Evolutionary conservation across 495 filamentous ascomycete species (phyloP).

Genomic region (Penicillium canariense): DNA sequence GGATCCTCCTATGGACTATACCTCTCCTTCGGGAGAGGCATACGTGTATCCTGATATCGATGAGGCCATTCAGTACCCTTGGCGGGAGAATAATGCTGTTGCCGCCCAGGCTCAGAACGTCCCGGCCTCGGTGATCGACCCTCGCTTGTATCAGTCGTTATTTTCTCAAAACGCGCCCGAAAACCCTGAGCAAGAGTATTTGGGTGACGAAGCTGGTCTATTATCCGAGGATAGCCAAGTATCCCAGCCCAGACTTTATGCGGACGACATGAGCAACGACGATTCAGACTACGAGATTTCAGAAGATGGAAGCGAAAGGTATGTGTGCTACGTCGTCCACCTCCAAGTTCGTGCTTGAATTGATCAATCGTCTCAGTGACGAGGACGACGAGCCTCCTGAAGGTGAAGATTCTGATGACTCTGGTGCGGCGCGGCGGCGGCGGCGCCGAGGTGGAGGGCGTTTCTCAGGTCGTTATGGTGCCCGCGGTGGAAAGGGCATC

Average conservation of each 20-base stretch:
- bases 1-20: constrained; percentile 18
- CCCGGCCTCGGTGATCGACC: constrained; percentile 37
- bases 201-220: constrained; percentile 13
- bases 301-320: constrained; percentile 38
- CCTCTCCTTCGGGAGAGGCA: constrained; percentile 17
- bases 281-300: constrained; percentile 28
- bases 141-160: constrained; percentile 37
- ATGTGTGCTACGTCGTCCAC: neutral
- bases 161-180: constrained; percentile 18
- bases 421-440: constrained; percentile 25
- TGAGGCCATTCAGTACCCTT: constrained; percentile 37
- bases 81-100: constrained; percentile 28
- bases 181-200: constrained; percentile 6
- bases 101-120: constrained; percentile 12
- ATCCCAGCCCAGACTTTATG: neutral
- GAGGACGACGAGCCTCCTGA: constrained; percentile 36
- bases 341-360: neutral
- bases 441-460: constrained; percentile 38
- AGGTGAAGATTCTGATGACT: constrained; percentile 26
- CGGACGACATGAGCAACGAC: constrained; percentile 21
- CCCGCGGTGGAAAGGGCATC: constrained; percentile 48
- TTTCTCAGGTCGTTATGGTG: constrained; percentile 44
- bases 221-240: constrained; percentile 8
- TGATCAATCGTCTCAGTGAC: constrained; percentile 15
- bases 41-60: constrained; percentile 40